These are phyloP conservation scores for Botrytis cinerea DNA, from an alignment of 2,329 filamentous ascomycete genomes.

Conservation along the genomic window DNA sequence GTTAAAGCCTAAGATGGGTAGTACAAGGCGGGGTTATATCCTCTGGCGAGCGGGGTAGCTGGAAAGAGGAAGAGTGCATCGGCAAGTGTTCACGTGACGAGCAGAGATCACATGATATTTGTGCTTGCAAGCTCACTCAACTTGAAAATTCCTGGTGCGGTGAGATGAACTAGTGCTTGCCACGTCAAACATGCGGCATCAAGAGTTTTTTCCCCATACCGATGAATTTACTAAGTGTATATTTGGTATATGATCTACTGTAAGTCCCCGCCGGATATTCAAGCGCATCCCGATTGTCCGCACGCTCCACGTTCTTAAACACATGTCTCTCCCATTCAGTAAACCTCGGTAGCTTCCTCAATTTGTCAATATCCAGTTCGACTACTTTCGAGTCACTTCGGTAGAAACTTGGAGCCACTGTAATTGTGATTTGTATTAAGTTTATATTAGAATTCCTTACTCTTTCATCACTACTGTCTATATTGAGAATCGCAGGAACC, in stretches of 20 bases:
- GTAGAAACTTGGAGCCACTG: neutral
- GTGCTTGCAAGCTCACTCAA: neutral
- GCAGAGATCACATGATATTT: fast-evolving
- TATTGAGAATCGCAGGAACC: neutral
- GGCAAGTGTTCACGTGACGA: neutral
- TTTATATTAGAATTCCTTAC: neutral
- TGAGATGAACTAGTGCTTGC: neutral
- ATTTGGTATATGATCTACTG: neutral
- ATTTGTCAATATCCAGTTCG: neutral
- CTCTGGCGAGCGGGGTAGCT: neutral
- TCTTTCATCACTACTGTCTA: neutral
- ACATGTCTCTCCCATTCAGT: neutral
- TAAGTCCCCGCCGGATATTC: neutral
- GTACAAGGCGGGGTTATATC: neutral
- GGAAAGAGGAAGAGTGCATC: neutral
- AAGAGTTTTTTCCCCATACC: too few relatives aligned
- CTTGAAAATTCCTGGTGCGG: neutral
- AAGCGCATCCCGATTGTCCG: neutral
- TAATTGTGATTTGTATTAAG: neutral
- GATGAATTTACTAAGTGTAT: too few relatives aligned
- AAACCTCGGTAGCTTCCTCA: neutral
- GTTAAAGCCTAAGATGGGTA: neutral
- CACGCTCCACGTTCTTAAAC: neutral
- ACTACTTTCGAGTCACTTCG: neutral
- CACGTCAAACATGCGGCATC: neutral